Evolutionary conservation across 2,329 filamentous ascomycete genomes (phyloP).

Genomic region (Clarireedia monteithiana): DNA sequence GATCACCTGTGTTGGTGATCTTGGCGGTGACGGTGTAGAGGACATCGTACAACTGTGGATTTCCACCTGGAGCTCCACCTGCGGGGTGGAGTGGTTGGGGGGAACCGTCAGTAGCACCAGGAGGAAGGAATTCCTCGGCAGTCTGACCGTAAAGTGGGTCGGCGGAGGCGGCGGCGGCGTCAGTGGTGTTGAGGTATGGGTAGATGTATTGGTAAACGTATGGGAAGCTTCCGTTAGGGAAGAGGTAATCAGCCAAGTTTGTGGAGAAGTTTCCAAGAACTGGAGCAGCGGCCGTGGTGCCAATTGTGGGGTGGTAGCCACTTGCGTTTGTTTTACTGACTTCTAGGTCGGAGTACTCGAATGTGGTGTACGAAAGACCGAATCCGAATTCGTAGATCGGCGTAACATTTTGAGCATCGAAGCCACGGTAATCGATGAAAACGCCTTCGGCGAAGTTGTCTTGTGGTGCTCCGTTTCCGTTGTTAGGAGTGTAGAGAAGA

Average conservation of each 20-base stretch:
- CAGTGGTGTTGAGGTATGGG: conserved; percentile 46
- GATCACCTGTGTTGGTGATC: conserved; percentile 46
- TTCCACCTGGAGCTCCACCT: conserved; percentile 46
- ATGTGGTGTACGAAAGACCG: conserved; percentile 74
- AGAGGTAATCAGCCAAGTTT: conserved; percentile 57
- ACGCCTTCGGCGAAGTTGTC: conserved; percentile 68
- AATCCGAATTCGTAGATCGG: conserved; percentile 77
- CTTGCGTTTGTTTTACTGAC: conserved; percentile 22
- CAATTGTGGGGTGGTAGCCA: conserved; percentile 43
- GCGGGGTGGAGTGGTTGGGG: conserved; percentile 39
- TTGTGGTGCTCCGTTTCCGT: conserved; percentile 58
- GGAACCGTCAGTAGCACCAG: conserved; percentile 36
- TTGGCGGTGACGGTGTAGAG: conserved; percentile 45
- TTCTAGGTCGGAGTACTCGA: conserved; percentile 62
- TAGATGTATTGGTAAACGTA: conserved; percentile 45
- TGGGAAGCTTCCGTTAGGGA: conserved; percentile 49
- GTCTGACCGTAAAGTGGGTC: conserved; percentile 26
- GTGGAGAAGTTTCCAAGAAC: conserved; percentile 55
- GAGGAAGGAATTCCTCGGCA: conserved; percentile 33
- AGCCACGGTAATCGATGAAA: conserved; percentile 75
- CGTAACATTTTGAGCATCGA: conserved; percentile 55
- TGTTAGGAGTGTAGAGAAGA: conserved; percentile 49
- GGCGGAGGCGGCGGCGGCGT: conserved; percentile 40
- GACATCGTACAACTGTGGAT: conserved; percentile 46
- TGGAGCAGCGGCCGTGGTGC: conserved; percentile 55